Conservation (phyloP, 2,329 filamentous ascomycete genomes). For the Orbilia javanica region DNA sequence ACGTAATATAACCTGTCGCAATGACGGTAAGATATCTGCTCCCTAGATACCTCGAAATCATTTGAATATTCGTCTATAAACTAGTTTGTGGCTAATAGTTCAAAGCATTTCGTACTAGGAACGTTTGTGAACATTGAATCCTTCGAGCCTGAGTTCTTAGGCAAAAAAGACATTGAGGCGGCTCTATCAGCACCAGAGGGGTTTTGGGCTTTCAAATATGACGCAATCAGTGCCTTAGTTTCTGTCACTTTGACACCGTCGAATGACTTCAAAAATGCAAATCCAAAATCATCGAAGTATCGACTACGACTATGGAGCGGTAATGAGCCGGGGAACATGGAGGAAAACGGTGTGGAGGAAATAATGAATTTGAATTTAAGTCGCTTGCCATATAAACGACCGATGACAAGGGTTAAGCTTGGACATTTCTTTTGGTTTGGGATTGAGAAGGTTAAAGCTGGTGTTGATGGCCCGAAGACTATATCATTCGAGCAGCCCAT, state of each 20-base stretch:
- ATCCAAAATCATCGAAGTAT: background rate
- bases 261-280: background rate
- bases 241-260: background rate
- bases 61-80: too few relatives aligned
- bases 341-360: background rate
- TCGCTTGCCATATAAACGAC: background rate
- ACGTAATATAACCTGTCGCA: too few relatives aligned
- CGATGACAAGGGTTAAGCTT: background rate
- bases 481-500: background rate
- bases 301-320: conserved; percentile 1
- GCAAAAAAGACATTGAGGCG: background rate
- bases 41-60: too few relatives aligned
- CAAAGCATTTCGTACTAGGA: background rate
- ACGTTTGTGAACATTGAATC: background rate
- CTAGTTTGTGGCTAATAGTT: too few relatives aligned
- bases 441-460: background rate
- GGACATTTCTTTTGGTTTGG: conserved; percentile 13
- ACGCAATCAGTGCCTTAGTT: background rate
- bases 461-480: background rate
- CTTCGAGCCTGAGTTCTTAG: background rate
- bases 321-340: background rate
- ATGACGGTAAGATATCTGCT: too few relatives aligned
- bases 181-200: background rate
- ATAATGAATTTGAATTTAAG: background rate
- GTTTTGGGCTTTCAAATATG: conserved; percentile 4